A percentile compares a stretch with the other conserved stretches of the same genome.
phyloP scores from a whole-genome alignment of 208 protist genomes.

The Trypanosoma vivax region DNA sequence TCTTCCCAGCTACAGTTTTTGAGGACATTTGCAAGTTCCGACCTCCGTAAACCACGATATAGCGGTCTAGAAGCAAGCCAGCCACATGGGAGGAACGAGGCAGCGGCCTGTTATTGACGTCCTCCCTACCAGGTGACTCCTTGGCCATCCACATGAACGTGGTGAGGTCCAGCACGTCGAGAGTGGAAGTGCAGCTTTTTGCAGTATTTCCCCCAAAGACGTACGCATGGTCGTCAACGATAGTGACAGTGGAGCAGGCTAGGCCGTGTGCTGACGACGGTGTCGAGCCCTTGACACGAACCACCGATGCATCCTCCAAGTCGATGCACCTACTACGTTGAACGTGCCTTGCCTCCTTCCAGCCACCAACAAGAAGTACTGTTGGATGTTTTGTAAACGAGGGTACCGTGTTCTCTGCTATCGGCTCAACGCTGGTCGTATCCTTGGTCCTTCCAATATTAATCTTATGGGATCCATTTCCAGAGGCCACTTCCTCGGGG shows the following conservation, averaged over 20 bases:
- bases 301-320: background rate
- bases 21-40: slow-evolving; percentile 23
- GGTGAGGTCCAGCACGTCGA: slow-evolving; percentile 24
- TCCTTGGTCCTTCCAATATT: too few species aligned
- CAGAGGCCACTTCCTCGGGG: too few species aligned
- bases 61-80: slow-evolving; percentile 48
- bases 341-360: slow-evolving; percentile 32
- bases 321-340: slow-evolving; percentile 23
- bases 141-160: slow-evolving; percentile 11
- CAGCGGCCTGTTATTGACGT: slow-evolving; percentile 8
- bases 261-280: slow-evolving; percentile 7
- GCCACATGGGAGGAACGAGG: slow-evolving; percentile 55
- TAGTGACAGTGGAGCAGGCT: slow-evolving; percentile 38
- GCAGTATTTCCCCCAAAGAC: slow-evolving; percentile 57
- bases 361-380: slow-evolving; percentile 54
- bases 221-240: slow-evolving; percentile 26
- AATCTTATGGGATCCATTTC: too few species aligned
- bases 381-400: slow-evolving; percentile 1
- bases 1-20: slow-evolving; percentile 5
- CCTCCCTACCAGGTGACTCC: background rate
- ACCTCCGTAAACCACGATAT: slow-evolving; percentile 61
- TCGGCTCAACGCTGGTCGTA: too few species aligned
- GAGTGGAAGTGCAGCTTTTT: slow-evolving; percentile 20
- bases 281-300: slow-evolving; percentile 5
- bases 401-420: too few species aligned